These are phyloP conservation scores for Phyllosticta paracitricarpa DNA, from an alignment of 2,329 filamentous ascomycete genomes.

Conservation along the genomic window DNA sequence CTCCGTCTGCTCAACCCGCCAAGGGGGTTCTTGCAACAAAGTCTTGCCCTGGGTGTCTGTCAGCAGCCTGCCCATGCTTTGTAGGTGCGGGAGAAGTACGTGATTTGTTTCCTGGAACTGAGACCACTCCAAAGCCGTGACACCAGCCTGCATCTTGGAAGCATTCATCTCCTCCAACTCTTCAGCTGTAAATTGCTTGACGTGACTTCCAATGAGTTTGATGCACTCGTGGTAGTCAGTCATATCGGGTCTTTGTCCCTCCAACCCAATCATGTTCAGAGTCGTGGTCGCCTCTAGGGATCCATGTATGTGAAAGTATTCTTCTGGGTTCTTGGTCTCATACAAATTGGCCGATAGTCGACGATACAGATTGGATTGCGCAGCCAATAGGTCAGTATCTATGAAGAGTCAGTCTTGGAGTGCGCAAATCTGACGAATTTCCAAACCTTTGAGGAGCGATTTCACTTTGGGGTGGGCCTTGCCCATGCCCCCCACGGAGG, in stretches of 20 bases:
- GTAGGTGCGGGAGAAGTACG: slow-evolving; percentile 18
- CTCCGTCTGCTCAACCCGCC: slow-evolving; percentile 43
- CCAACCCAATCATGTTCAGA: slow-evolving; percentile 59
- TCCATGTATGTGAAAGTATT: slow-evolving; percentile 67
- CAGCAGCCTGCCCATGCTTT: not conserved
- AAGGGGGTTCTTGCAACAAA: slow-evolving; percentile 33
- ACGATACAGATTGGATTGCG: slow-evolving; percentile 62
- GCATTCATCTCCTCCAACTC: slow-evolving; percentile 34
- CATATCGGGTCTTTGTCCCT: slow-evolving; percentile 50
- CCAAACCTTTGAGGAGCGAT: slow-evolving; percentile 32
- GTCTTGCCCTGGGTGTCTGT: slow-evolving; percentile 27
- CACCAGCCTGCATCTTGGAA: slow-evolving; percentile 32
- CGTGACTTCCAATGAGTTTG: slow-evolving; percentile 32
- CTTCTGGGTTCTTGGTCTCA: slow-evolving; percentile 52
- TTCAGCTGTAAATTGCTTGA: slow-evolving; percentile 28
- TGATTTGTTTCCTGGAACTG: slow-evolving; percentile 31
- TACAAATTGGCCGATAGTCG: slow-evolving; percentile 66
- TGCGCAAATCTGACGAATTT: not conserved
- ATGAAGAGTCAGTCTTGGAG: slow-evolving; percentile 12
- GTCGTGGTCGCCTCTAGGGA: slow-evolving; percentile 62
- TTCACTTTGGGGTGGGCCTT: slow-evolving; percentile 35
- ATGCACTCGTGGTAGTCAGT: slow-evolving; percentile 36
- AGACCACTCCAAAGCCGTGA: slow-evolving; percentile 32
- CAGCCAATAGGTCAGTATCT: slow-evolving; percentile 64
- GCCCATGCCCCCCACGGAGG: slow-evolving; percentile 43